Evolutionary conservation across 2,329 filamentous ascomycete species (phyloP).

Genomic region (Berkeleyomyces rouxiae): DNA sequence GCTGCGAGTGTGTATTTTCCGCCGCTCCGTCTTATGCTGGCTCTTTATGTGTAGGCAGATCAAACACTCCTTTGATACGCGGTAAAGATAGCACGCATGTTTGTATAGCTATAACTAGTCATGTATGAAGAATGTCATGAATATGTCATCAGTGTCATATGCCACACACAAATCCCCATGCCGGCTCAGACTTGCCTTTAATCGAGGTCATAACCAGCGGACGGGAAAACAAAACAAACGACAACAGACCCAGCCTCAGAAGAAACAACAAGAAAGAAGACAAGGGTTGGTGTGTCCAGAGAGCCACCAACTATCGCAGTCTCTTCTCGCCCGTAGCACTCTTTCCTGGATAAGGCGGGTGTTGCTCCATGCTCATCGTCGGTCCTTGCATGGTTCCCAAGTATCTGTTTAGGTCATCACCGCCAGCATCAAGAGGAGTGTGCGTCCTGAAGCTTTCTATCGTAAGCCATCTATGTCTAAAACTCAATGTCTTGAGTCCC

Average conservation of each 20-base stretch:
- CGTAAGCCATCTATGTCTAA: neutral
- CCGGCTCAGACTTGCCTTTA: conserved; percentile 51
- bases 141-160: neutral
- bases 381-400: conserved; percentile 39
- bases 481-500: conserved; percentile 32
- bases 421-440: conserved; percentile 23
- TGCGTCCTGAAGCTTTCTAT: neutral
- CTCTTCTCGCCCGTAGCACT: conserved; percentile 3
- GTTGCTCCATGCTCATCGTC: neutral
- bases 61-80: neutral
- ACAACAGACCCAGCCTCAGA: conserved; percentile 11
- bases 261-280: neutral
- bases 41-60: neutral
- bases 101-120: neutral
- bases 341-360: conserved; percentile 9
- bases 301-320: conserved; percentile 40
- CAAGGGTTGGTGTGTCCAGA: conserved; percentile 16
- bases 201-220: conserved; percentile 30
- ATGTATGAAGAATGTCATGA: neutral
- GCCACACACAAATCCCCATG: neutral
- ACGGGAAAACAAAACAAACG: conserved; percentile 14
- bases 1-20: neutral
- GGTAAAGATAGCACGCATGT: neutral
- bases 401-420: conserved; percentile 60
- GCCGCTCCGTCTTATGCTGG: neutral